A percentile compares a stretch with the other conserved stretches of the same genome.
These are phyloP conservation scores for Ophiostoma perfectum DNA, from an alignment of 2,329 filamentous ascomycete genomes.

Conservation along the genomic window DNA sequence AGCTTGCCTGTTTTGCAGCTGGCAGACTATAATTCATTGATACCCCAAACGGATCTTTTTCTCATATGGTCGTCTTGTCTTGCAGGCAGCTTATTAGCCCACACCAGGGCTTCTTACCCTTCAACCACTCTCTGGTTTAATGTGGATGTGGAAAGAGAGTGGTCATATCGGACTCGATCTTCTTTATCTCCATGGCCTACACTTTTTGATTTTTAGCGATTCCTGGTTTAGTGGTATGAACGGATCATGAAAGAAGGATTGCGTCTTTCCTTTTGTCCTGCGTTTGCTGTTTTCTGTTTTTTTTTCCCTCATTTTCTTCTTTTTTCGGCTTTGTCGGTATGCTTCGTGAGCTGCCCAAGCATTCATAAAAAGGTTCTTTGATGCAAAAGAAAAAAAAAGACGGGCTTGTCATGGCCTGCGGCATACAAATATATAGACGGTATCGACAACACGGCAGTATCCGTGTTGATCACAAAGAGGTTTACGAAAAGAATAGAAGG, in stretches of 20 bases:
- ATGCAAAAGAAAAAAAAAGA: background rate
- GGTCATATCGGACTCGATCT: background rate
- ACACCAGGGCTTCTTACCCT: background rate
- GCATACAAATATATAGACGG: conserved; percentile 16
- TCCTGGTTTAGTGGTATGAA: background rate
- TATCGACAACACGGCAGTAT: conserved; percentile 7
- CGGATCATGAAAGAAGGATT: background rate
- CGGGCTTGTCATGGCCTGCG: conserved; percentile 6
- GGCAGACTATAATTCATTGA: background rate
- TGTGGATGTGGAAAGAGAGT: conserved; percentile 12
- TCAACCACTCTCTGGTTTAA: conserved; percentile 1
- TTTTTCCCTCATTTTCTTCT: conserved; percentile 3
- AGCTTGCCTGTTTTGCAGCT: background rate
- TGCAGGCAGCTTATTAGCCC: background rate
- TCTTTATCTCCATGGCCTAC: conserved; percentile 5
- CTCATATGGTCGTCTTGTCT: conserved; percentile 12
- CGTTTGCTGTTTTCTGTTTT: conserved; percentile 1
- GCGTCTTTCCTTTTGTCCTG: background rate
- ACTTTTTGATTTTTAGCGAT: conserved; percentile 5
- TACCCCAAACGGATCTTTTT: conserved; percentile 9
- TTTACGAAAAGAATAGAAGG: conserved; percentile 16
- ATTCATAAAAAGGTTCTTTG: background rate
- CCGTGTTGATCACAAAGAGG: conserved; percentile 9
- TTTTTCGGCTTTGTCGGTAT: conserved; percentile 1
- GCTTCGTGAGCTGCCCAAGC: background rate